Evolutionary conservation across 1,284 basidiomycete species (phyloP).

Genomic region (Peniophora sp.): DNA sequence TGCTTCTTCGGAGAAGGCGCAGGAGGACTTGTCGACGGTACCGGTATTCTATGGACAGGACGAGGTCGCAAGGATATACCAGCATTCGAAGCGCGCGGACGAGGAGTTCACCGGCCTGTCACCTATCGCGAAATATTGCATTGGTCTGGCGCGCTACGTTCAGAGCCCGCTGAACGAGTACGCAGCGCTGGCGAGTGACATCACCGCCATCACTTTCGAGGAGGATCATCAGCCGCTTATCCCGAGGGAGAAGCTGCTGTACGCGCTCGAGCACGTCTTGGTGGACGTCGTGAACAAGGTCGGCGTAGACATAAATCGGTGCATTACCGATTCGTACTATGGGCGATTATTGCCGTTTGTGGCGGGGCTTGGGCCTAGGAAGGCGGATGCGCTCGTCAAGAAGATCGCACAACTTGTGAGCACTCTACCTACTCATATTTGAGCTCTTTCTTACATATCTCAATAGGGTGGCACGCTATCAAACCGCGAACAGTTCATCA

Average conservation of each 20-base stretch:
- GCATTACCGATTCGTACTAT: conserved; percentile 83
- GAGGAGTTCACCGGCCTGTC: conserved; percentile 84
- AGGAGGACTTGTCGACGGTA: conserved; percentile 11
- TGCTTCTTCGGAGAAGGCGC: conserved; percentile 10
- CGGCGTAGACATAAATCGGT: conserved; percentile 94
- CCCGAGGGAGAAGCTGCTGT: conserved; percentile 77
- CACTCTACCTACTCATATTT: conserved; percentile 4
- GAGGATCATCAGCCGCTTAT: conserved; percentile 85
- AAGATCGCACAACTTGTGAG: conserved; percentile 71
- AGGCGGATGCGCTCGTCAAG: conserved; percentile 82
- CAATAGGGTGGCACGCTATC: conserved; percentile 73
- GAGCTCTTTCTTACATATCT: conserved; percentile 11
- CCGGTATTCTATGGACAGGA: background rate
- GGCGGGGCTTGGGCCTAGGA: conserved; percentile 91
- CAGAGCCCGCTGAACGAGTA: conserved; percentile 95
- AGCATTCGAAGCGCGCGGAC: conserved; percentile 81
- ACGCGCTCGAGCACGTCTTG: conserved; percentile 79
- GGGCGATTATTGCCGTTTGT: conserved; percentile 86
- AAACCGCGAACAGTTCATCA: conserved; percentile 83
- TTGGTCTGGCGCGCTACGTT: conserved; percentile 88
- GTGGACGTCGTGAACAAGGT: conserved; percentile 89
- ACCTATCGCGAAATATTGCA: conserved; percentile 85
- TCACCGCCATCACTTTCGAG: conserved; percentile 74
- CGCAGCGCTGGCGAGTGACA: conserved; percentile 78
- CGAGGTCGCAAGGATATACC: conserved; percentile 80